Evolutionary conservation across 257 asterid genomes (phyloP).

Genomic region (Petunia axillaris): DNA sequence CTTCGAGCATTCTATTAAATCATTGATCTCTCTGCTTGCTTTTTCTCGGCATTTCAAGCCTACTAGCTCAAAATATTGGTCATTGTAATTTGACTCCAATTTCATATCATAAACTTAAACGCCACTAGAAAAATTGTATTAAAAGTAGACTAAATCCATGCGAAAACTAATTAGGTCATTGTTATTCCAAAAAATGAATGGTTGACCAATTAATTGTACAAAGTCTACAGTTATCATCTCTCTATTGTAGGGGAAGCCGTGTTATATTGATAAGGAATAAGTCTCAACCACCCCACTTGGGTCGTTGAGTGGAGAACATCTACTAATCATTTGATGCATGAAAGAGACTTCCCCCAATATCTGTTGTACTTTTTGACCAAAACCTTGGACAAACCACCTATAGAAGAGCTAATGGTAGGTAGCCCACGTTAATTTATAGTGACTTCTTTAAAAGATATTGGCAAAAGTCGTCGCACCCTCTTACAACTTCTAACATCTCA

Average conservation of each 20-base stretch:
- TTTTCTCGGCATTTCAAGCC: too few species aligned
- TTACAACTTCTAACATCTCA: not conserved
- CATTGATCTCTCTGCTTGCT: too few species aligned
- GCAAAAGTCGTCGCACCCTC: not conserved
- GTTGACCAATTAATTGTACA: not conserved
- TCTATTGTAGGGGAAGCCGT: not conserved
- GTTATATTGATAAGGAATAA: not conserved
- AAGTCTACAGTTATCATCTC: not conserved
- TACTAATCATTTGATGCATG: slow-evolving; percentile 1
- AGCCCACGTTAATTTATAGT: not conserved
- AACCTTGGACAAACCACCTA: not conserved
- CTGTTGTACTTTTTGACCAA: slow-evolving; percentile 9
- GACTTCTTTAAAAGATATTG: not conserved
- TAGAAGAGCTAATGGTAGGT: not conserved
- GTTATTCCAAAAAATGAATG: not conserved
- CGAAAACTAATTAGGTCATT: not conserved
- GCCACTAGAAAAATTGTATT: not conserved
- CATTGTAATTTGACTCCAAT: not conserved
- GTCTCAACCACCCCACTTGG: slow-evolving; percentile 24
- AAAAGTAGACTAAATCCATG: not conserved
- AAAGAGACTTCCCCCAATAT: slow-evolving; percentile 6
- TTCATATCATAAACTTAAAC: not conserved
- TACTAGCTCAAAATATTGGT: too few species aligned
- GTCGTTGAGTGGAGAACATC: slow-evolving; percentile 5
- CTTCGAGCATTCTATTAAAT: too few species aligned